phyloP scores from a whole-genome alignment of 805 yeast genomes.

The Metschnikowia baotianmanensis region DNA sequence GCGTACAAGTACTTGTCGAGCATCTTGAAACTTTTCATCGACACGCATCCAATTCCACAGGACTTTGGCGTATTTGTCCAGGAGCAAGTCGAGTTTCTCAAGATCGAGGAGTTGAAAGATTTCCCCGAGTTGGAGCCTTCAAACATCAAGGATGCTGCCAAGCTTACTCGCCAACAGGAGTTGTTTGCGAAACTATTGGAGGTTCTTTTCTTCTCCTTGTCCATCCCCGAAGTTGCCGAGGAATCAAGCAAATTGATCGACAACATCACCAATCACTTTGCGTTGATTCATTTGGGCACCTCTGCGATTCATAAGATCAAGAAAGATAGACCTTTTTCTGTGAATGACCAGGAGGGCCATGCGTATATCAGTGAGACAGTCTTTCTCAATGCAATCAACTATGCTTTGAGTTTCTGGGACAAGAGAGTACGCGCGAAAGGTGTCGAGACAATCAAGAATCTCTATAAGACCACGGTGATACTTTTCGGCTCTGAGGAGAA shows the following conservation, averaged over 20 bases:
- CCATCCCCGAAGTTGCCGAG: slow-evolving; percentile 66
- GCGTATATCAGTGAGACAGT: slow-evolving; percentile 67
- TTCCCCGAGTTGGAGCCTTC: slow-evolving; percentile 39
- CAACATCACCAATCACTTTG: slow-evolving; percentile 74
- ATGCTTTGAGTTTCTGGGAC: slow-evolving; percentile 77
- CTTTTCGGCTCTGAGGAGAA: slow-evolving; percentile 67
- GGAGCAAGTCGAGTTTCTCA: slow-evolving; percentile 47
- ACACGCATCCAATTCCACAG: slow-evolving; percentile 48
- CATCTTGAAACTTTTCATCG: slow-evolving; percentile 66
- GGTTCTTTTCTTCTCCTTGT: slow-evolving; percentile 70
- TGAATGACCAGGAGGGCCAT: slow-evolving; percentile 77
- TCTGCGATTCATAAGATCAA: slow-evolving; percentile 67
- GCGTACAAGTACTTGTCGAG: slow-evolving; percentile 73
- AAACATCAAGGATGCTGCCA: slow-evolving; percentile 45
- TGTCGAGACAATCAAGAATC: slow-evolving; percentile 56
- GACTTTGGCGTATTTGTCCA: slow-evolving; percentile 44
- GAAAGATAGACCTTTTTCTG: slow-evolving; percentile 66
- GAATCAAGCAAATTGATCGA: slow-evolving; percentile 64
- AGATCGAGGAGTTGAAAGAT: slow-evolving; percentile 37
- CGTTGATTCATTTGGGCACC: slow-evolving; percentile 72
- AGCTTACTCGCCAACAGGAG: slow-evolving; percentile 60
- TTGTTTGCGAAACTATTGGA: slow-evolving; percentile 64
- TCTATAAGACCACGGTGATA: slow-evolving; percentile 58
- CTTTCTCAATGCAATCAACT: slow-evolving; percentile 69
- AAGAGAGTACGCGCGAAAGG: slow-evolving; percentile 71